Base-by-base conservation (phyloP, 1,284 basidiomycete genomes). In the Trichosporon sp. region DNA sequence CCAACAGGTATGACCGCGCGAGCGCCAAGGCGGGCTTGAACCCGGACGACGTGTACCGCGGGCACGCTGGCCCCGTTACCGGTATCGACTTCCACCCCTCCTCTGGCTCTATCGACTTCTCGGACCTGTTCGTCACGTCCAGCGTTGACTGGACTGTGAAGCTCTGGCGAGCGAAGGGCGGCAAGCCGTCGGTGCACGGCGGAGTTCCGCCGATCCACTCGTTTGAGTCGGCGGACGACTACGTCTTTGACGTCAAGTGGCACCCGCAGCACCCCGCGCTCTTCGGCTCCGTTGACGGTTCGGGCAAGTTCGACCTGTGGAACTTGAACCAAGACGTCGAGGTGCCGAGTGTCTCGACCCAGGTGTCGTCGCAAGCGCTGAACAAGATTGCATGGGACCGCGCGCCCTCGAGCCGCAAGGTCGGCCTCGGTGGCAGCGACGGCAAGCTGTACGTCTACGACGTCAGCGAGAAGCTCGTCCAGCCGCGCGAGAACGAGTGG, bases 181-280 rank as follows among this genome's bases (percentile, higher is more conserved):
- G 85, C 29, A 71, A 44, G 65, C 58, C 38, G 35, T 71, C 69
- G 34, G 56, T 68, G 3, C 70, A 62, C 9, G 42, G 31, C 21
- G 70, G 82, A 83, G 86, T 94, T 25, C 66, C 87, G 0, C 92
- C 95, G 1, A 75, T 97, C 21, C 91, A 95, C 80, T 93, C 92
- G 56, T 97, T 98, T 76, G 95, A 99, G 75, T 95, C 98, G 82
- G 91, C 93, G 12, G 93, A 94, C 80, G 96, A 99, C 81, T 98
- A 98, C 80, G 93, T 99, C n/a, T 98, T 97, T 83, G 96, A 98
- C 83, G 95, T 95, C 64, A 91, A 90, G 79, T 99, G 97, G 97
- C 95, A 98, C 81, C 94, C 95, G 1, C 86, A 88, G 29, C 95
- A 99, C 81, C 97, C 97, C 3, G 93, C 95, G 0, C 72, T 97